phyloP scores from a whole-genome alignment of 306 rosid species.

The Mucuna pruriens region DNA sequence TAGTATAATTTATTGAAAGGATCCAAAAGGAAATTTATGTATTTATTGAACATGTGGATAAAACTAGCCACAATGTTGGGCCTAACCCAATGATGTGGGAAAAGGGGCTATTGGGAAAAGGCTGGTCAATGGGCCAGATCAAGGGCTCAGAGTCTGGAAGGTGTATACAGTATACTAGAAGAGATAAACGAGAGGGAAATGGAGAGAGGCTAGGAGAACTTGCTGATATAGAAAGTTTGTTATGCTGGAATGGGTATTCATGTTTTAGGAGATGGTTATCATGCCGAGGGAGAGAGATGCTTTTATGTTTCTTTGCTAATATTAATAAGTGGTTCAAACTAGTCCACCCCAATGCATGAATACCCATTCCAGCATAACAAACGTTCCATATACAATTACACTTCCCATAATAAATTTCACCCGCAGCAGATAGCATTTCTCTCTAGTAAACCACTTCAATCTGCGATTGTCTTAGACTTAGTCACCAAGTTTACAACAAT shows the following conservation, averaged over 20 bases:
- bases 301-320: neutral
- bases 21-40: neutral
- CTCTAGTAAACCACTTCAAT: conserved; percentile 23
- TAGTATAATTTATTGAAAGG: conserved; percentile 19
- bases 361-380: no score
- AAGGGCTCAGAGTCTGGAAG: neutral
- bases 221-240: neutral
- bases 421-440: neutral
- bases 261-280: neutral
- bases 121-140: neutral
- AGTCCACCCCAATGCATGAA: conserved; percentile 3
- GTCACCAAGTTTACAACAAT: conserved; percentile 1
- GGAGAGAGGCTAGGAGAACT: neutral
- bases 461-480: neutral
- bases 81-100: neutral
- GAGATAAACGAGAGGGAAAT: neutral
- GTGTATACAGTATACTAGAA: neutral
- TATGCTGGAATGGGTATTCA: neutral
- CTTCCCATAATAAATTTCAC: neutral
- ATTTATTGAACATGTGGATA: neutral
- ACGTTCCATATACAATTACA: neutral
- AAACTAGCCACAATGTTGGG: neutral
- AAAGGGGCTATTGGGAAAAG: neutral
- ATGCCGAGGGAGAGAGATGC: neutral
- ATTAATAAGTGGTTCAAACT: neutral